Conservation (phyloP, 352 stramenopile genomes). For the Phytophthora cactorum region DNA sequence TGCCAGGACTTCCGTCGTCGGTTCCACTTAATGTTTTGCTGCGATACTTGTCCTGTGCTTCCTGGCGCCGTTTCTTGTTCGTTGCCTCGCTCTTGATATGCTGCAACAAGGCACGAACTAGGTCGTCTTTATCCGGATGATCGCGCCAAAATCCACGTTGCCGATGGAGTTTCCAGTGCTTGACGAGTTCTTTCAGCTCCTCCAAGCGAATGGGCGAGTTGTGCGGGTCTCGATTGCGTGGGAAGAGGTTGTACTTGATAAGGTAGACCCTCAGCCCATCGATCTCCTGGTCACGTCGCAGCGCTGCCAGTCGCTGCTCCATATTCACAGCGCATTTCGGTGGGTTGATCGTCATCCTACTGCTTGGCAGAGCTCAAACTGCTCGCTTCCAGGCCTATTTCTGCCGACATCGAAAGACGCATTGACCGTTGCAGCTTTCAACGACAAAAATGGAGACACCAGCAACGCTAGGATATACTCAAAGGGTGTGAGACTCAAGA, state of each 20-base stretch:
- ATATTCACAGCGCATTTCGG: slow-evolving; percentile 88
- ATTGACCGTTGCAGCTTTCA: slow-evolving; percentile 13
- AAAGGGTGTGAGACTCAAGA: slow-evolving; percentile 3
- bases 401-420: slow-evolving; percentile 6
- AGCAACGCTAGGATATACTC: too few relatives aligned
- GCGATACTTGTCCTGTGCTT: slow-evolving; percentile 83
- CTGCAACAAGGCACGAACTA: slow-evolving; percentile 86
- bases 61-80: slow-evolving; percentile 82
- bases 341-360: slow-evolving; percentile 68
- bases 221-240: slow-evolving; percentile 79
- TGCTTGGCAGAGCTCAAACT: slow-evolving; percentile 14
- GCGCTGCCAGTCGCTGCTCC: slow-evolving; percentile 80
- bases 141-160: slow-evolving; percentile 91
- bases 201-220: slow-evolving; percentile 89
- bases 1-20: slow-evolving; percentile 37
- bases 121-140: slow-evolving; percentile 90
- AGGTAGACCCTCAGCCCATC: slow-evolving; percentile 82
- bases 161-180: slow-evolving; percentile 91
- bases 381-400: slow-evolving; percentile 16
- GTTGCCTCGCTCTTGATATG: slow-evolving; percentile 82
- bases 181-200: slow-evolving; percentile 92
- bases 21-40: slow-evolving; percentile 35
- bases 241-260: slow-evolving; percentile 91
- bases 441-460: slow-evolving; percentile 19
- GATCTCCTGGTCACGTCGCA: slow-evolving; percentile 86